Evolutionary conservation across 2,329 filamentous ascomycete species (phyloP).

Genomic region (Alternaria atra): DNA sequence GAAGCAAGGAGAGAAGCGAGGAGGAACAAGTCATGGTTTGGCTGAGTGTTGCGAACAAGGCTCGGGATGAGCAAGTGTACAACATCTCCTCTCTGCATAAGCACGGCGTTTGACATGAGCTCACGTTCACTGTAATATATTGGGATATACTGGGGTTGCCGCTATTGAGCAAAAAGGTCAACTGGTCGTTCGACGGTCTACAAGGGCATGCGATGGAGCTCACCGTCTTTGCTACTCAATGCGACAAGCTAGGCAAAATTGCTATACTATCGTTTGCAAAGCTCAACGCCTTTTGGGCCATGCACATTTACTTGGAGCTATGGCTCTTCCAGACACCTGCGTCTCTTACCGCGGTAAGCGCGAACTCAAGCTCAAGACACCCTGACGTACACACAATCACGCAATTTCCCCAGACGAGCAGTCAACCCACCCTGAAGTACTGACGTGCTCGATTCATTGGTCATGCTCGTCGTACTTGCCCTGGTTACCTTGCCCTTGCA

Average conservation of each 20-base stretch:
- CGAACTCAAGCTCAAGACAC: background rate
- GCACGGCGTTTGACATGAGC: slow-evolving; percentile 19
- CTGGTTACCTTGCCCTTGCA: slow-evolving; percentile 23
- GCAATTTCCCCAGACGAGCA: slow-evolving; percentile 15
- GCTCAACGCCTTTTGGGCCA: background rate
- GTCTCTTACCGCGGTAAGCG: slow-evolving; percentile 1
- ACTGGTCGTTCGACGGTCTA: background rate
- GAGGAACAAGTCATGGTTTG: slow-evolving; percentile 34
- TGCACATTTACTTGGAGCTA: background rate
- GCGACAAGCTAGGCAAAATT: background rate
- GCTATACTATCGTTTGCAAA: background rate
- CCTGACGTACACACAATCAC: slow-evolving; percentile 20
- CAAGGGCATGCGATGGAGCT: background rate
- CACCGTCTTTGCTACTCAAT: background rate
- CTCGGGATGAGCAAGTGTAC: slow-evolving; percentile 8
- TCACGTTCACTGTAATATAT: slow-evolving; percentile 2
- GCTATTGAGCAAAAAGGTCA: background rate
- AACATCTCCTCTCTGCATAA: slow-evolving; percentile 23
- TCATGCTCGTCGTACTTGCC: slow-evolving; percentile 11
- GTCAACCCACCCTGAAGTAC: background rate
- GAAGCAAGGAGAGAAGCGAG: slow-evolving; percentile 34
- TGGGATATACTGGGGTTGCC: background rate
- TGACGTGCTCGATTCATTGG: slow-evolving; percentile 22
- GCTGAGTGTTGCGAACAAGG: slow-evolving; percentile 7
- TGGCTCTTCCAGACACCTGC: background rate